Evolutionary conservation across 208 protist species (phyloP).

Genomic region (Wallacemonas sp.): DNA sequence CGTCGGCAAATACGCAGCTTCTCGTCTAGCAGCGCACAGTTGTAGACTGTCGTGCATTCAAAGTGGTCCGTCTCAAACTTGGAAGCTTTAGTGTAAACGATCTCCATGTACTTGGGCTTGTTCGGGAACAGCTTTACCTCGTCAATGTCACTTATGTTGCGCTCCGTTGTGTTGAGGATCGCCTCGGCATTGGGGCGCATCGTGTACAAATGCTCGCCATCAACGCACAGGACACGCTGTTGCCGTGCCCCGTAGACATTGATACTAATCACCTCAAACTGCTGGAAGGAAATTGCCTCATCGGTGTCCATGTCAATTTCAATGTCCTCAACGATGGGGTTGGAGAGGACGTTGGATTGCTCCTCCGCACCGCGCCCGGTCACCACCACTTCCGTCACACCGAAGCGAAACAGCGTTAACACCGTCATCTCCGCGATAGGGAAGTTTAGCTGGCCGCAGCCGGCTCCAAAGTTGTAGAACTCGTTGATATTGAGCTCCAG

Average conservation of each 20-base stretch:
- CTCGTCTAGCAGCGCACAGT: slow-evolving; percentile 80
- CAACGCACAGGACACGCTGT: slow-evolving; percentile 80
- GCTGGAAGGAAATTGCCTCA: slow-evolving; percentile 75
- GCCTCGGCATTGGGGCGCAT: slow-evolving; percentile 62
- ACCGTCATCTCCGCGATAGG: slow-evolving; percentile 84
- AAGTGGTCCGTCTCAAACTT: slow-evolving; percentile 76
- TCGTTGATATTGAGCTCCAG: slow-evolving; percentile 88
- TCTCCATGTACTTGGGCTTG: slow-evolving; percentile 84
- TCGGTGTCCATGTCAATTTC: slow-evolving; percentile 76
- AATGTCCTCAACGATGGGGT: slow-evolving; percentile 57
- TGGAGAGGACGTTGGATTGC: slow-evolving; percentile 10
- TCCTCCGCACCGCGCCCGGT: slow-evolving; percentile 73
- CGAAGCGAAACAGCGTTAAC: slow-evolving; percentile 81
- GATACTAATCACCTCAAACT: slow-evolving; percentile 86
- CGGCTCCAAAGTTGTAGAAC: slow-evolving; percentile 83
- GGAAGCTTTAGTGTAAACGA: slow-evolving; percentile 67
- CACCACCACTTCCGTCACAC: slow-evolving; percentile 78
- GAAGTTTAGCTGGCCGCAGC: slow-evolving; percentile 70
- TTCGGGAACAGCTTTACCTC: slow-evolving; percentile 62
- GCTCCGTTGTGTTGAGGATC: slow-evolving; percentile 60
- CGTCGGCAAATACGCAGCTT: slow-evolving; percentile 76
- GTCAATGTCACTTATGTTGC: slow-evolving; percentile 75
- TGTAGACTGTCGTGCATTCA: slow-evolving; percentile 84
- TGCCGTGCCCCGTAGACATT: slow-evolving; percentile 77
- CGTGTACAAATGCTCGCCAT: slow-evolving; percentile 82